phyloP scores from a whole-genome alignment of 2,329 filamentous ascomycete genomes.

The Exophiala calicioides region DNA sequence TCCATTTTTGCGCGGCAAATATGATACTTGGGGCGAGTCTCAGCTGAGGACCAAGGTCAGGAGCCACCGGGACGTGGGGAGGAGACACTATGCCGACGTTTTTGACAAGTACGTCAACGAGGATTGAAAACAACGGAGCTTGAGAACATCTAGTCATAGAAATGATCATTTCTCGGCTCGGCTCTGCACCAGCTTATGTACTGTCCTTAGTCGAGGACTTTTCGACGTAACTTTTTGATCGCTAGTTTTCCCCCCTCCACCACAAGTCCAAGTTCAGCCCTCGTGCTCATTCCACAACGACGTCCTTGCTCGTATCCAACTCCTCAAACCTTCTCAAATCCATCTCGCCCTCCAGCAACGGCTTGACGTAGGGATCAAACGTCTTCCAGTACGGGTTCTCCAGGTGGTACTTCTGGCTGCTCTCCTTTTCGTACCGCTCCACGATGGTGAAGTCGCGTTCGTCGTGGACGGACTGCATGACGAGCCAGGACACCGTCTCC shows the following conservation, averaged over 20 bases:
- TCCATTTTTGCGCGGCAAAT: slow-evolving; percentile 51
- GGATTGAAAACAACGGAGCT: slow-evolving; percentile 31
- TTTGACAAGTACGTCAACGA: slow-evolving; percentile 53
- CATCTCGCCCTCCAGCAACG: slow-evolving; percentile 66
- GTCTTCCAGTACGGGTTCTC: slow-evolving; percentile 75
- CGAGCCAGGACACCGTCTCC: slow-evolving; percentile 71
- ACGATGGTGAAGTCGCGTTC: slow-evolving; percentile 72
- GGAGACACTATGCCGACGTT: slow-evolving; percentile 50
- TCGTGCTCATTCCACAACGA: slow-evolving; percentile 21
- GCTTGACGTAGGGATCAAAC: slow-evolving; percentile 67
- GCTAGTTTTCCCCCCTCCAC: not conserved
- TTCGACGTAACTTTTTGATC: not conserved
- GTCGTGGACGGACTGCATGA: slow-evolving; percentile 73
- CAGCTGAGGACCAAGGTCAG: slow-evolving; percentile 57
- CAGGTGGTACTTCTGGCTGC: slow-evolving; percentile 64
- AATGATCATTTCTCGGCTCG: too few species aligned
- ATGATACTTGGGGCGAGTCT: slow-evolving; percentile 58
- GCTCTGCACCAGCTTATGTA: too few species aligned
- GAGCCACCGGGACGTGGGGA: slow-evolving; percentile 53
- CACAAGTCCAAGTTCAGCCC: too few species aligned
- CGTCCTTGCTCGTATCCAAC: slow-evolving; percentile 52
- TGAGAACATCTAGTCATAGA: too few species aligned
- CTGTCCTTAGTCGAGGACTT: too few species aligned
- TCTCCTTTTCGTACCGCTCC: slow-evolving; percentile 69
- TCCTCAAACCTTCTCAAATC: slow-evolving; percentile 69